A percentile compares a stretch with the other conserved stretches of the same genome.
Conservation (phyloP, 257 asterid genomes). For the Solanum etuberosum region DNA sequence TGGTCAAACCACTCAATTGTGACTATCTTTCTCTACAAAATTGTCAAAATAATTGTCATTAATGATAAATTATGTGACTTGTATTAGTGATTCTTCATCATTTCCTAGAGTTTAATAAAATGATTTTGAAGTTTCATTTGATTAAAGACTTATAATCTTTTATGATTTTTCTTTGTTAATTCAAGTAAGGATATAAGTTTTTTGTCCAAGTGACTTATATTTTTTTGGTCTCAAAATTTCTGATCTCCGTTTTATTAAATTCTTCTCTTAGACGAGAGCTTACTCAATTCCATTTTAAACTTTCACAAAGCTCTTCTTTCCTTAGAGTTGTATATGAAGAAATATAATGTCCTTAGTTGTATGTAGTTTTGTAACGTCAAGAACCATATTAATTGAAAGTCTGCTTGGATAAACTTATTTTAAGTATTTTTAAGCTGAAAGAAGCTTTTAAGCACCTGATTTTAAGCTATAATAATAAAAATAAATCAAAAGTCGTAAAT, state of each 20-base stretch:
- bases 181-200: not conserved
- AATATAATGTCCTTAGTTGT: too few species aligned
- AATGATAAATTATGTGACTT: not conserved
- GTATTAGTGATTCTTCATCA: not conserved
- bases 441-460: not conserved
- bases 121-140: not conserved
- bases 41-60: not conserved
- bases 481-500: too few species aligned
- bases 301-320: not conserved
- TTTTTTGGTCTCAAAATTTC: too few species aligned
- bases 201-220: too few species aligned
- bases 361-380: too few species aligned
- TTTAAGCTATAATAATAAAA: not conserved
- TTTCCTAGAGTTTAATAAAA: not conserved
- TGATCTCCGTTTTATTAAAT: too few species aligned
- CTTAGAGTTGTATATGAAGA: not conserved
- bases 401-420: not conserved
- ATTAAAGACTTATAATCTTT: not conserved
- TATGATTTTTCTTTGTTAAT: not conserved
- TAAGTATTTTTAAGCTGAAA: not conserved
- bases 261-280: not conserved
- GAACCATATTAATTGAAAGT: not conserved
- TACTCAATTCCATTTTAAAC: fast-evolving
- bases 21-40: too few species aligned
- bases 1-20: not conserved